Percentiles rank a stretch among this genome's conserved stretches.
Evolutionary conservation across 2,329 filamentous ascomycete genomes (phyloP).

Genomic region (Verticillium alfalfae): DNA sequence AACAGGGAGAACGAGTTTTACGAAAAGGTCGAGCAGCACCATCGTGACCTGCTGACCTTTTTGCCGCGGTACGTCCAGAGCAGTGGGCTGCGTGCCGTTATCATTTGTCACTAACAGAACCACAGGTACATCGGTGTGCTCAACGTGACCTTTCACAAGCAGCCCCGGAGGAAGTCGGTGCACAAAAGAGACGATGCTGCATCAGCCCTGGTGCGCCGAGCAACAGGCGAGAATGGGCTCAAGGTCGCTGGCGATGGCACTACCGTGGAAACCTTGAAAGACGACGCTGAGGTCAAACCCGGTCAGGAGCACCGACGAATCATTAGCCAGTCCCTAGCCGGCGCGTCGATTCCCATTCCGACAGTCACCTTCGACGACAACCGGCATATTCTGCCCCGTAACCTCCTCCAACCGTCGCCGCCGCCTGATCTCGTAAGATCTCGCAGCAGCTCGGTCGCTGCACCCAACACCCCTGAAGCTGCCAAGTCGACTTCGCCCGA

Average conservation of each 20-base stretch:
- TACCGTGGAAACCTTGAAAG: neutral
- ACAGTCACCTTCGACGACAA: conserved; percentile 95
- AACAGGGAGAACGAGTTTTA: conserved; percentile 99
- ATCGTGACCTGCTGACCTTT: conserved; percentile 85
- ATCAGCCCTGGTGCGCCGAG: conserved; percentile 6
- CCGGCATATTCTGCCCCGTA: conserved; percentile 83
- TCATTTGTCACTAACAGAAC: neutral
- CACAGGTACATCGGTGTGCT: conserved; percentile 92
- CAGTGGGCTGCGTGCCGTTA: conserved; percentile 4
- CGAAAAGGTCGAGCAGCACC: conserved; percentile 86
- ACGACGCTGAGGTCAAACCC: conserved; percentile 2
- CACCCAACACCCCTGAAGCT: conserved; percentile 7
- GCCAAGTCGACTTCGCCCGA: conserved; percentile 4
- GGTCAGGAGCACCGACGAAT: conserved; percentile 30
- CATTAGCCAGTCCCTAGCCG: conserved; percentile 71
- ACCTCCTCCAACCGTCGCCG: conserved; percentile 63
- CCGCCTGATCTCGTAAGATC: conserved; percentile 23
- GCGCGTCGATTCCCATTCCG: conserved; percentile 61
- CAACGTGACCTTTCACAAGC: conserved; percentile 91
- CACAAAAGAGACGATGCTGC: conserved; percentile 42
- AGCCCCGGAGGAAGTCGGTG: conserved; percentile 57
- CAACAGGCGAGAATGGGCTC: conserved; percentile 4
- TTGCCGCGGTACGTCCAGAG: conserved; percentile 64
- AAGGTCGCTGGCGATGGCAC: conserved; percentile 3
- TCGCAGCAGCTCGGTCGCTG: conserved; percentile 27